A percentile compares a stretch with the other conserved stretches of the same genome.
phyloP scores from a whole-genome alignment of 1,139 yeast species.

The Chernovozyma aurita region DNA sequence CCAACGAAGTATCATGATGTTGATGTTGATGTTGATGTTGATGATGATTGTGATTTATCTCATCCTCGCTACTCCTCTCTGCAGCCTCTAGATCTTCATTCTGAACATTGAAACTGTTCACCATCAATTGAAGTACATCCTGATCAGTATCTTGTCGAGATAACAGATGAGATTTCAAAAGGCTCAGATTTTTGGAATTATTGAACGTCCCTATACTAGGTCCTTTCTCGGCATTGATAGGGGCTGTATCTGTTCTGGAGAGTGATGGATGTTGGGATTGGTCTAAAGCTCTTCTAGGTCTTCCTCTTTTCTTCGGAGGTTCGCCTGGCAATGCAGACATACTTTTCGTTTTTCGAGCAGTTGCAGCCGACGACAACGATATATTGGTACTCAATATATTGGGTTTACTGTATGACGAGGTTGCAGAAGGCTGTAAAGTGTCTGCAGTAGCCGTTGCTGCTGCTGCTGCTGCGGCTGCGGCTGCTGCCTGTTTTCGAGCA shows the following conservation, averaged over 20 bases:
- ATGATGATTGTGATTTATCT: no score
- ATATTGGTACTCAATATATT: conserved; percentile 8
- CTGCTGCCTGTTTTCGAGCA: conserved; percentile 41
- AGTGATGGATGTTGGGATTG: conserved; percentile 1
- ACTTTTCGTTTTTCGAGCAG: conserved; percentile 20
- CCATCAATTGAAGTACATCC: conserved; percentile 35
- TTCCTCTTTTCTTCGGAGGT: conserved; percentile 42
- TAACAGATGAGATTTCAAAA: conserved; percentile 1
- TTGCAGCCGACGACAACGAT: conserved; percentile 12
- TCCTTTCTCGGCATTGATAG: conserved; percentile 18
- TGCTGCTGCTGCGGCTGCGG: no score
- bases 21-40: no score
- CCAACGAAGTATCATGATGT: conserved; percentile 6
- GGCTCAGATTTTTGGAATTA: conserved; percentile 6
- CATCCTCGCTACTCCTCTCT: conserved; percentile 18
- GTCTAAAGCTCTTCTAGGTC: conserved; percentile 38
- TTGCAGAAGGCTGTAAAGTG: no score
- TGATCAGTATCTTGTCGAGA: conserved; percentile 42
- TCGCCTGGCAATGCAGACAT: conserved; percentile 20
- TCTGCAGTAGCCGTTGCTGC: conserved; percentile 15
- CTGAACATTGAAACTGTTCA: conserved; percentile 31
- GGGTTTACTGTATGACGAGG: conserved; percentile 2
- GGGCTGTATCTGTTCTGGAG: conserved; percentile 24
- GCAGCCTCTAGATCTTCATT: conserved; percentile 37
- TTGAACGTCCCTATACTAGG: conserved; percentile 29